Percentiles rank a stretch among this genome's conserved stretches.
Conservation (phyloP, 306 rosid genomes). For the Arachis stenosperma region DNA sequence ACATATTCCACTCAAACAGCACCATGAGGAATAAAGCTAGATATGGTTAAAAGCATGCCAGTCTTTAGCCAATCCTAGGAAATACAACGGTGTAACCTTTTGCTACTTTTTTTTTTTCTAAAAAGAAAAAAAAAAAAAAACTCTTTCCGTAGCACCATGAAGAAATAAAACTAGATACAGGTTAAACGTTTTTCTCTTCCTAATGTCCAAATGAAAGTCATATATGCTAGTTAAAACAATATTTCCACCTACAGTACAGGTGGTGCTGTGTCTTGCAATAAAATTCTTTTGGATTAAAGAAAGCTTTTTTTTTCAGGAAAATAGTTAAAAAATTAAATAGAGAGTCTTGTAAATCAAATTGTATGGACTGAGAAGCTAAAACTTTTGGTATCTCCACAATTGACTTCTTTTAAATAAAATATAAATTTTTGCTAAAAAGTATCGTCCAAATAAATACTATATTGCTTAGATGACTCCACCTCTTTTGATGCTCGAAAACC, state of each 20-base stretch:
- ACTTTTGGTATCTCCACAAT: not conserved
- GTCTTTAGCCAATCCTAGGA: slow-evolving; percentile 26
- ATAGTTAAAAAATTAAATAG: not conserved
- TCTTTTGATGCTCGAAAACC: slow-evolving; percentile 93
- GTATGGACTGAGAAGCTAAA: slow-evolving; percentile 17
- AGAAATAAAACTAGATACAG: slow-evolving; percentile 1
- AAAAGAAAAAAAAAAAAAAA: not conserved
- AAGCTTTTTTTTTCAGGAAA: not conserved
- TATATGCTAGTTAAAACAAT: not conserved
- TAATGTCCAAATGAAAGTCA: slow-evolving; percentile 7
- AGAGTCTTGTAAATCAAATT: not conserved
- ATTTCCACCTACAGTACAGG: slow-evolving; percentile 1
- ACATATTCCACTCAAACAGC: slow-evolving; percentile 2
- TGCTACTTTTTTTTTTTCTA: not conserved
- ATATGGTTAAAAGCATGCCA: not conserved
- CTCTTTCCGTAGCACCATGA: slow-evolving; percentile 1
- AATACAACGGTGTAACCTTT: not conserved
- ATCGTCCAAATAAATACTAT: slow-evolving; percentile 22
- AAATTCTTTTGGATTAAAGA: slow-evolving; percentile 2
- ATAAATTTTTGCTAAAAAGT: not conserved
- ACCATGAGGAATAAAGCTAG: not conserved
- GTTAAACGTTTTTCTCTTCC: not conserved
- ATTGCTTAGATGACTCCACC: slow-evolving; percentile 52
- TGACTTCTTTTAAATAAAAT: slow-evolving; percentile 1
- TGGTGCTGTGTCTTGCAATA: not conserved